phyloP scores from a whole-genome alignment of 2,329 filamentous ascomycete genomes.

The Ceratocystis colombiana region DNA sequence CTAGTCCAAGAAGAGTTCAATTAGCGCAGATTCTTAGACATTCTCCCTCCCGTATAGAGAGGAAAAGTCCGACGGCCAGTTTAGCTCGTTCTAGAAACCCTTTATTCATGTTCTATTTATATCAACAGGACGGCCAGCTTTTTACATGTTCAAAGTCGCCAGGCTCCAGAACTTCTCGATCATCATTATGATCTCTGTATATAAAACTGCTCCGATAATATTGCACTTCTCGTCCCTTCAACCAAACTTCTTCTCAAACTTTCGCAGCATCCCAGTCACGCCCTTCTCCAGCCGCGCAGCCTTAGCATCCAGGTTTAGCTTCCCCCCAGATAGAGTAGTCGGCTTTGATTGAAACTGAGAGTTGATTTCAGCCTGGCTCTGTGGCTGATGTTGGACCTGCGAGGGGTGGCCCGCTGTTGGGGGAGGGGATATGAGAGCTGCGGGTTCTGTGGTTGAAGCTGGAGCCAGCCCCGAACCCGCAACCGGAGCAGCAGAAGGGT shows the following conservation, averaged over 20 bases:
- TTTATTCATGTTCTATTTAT: not conserved
- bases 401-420: constrained; percentile 39
- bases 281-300: constrained; percentile 59
- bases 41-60: no score
- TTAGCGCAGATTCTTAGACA: no score
- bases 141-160: no score
- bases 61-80: not conserved
- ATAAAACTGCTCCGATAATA: not conserved
- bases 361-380: not conserved
- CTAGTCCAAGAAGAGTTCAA: no score
- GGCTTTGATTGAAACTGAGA: constrained; percentile 6
- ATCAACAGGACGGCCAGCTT: not conserved
- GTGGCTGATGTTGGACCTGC: constrained; percentile 13
- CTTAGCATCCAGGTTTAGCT: constrained; percentile 52
- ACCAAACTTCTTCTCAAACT: constrained; percentile 65
- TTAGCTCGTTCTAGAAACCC: not conserved
- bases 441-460: constrained; percentile 25
- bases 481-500: constrained; percentile 26
- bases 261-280: constrained; percentile 62
- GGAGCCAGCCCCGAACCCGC: constrained; percentile 16
- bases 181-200: not conserved
- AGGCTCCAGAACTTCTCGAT: no score
- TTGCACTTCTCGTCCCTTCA: constrained; percentile 28
- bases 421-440: constrained; percentile 27
- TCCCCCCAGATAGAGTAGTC: constrained; percentile 26